Evolutionary conservation across 257 asterid genomes (phyloP).

Genomic region (Primulina tabacum): DNA sequence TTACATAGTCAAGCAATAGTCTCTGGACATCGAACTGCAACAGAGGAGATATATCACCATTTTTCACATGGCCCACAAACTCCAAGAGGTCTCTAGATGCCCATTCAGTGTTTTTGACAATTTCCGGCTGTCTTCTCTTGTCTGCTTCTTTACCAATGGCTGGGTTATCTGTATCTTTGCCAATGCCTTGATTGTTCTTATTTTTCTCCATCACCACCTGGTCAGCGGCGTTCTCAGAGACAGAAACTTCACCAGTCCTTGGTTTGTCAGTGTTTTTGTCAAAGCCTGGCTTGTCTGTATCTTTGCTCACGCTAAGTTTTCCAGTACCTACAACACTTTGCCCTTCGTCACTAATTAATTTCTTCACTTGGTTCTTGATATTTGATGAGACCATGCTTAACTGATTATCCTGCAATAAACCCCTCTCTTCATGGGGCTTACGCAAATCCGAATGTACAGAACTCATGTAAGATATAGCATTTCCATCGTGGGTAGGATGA

Average conservation of each 20-base stretch:
- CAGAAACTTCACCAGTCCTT: slow-evolving; percentile 10
- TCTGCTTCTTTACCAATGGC: slow-evolving; percentile 19
- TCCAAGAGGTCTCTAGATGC: slow-evolving; percentile 72
- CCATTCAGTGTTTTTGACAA: slow-evolving; percentile 45
- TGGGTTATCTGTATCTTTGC: slow-evolving; percentile 1
- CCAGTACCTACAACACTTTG: slow-evolving; percentile 7
- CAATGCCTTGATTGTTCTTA: slow-evolving; percentile 1
- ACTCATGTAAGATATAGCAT: slow-evolving; percentile 30
- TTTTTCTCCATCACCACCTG: slow-evolving; percentile 14
- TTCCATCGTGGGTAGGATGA: slow-evolving; percentile 32
- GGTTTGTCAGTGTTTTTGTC: neutral
- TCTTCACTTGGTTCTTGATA: slow-evolving; percentile 23
- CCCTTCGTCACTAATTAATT: neutral
- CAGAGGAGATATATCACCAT: slow-evolving; percentile 60
- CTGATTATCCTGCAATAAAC: slow-evolving; percentile 28
- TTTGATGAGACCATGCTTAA: slow-evolving; percentile 15
- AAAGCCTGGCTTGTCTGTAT: slow-evolving; percentile 9
- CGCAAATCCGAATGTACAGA: slow-evolving; percentile 41
- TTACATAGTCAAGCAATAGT: slow-evolving; percentile 61
- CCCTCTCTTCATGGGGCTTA: slow-evolving; percentile 28
- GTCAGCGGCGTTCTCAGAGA: slow-evolving; percentile 10
- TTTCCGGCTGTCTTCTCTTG: slow-evolving; percentile 19
- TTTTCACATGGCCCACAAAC: slow-evolving; percentile 69
- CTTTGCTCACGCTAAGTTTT: slow-evolving; percentile 19
- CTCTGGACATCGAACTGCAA: slow-evolving; percentile 68